These are phyloP conservation scores for Eutrema japonicum DNA, from an alignment of 345 rosid genomes.

Conservation along the genomic window DNA sequence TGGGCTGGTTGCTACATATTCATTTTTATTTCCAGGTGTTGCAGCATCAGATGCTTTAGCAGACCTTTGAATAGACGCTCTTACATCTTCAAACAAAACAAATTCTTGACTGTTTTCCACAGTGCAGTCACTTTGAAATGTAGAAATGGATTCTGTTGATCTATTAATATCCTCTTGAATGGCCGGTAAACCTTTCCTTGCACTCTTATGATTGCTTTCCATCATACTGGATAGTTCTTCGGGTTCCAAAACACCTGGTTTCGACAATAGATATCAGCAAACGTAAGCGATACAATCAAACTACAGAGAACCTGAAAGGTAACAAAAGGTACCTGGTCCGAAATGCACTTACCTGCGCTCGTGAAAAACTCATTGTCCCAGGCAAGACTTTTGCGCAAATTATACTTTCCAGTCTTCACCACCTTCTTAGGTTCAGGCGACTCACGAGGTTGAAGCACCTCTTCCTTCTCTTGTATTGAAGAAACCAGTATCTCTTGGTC, in stretches of 20 bases:
- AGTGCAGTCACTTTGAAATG: slow-evolving; percentile 68
- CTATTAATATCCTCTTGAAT: slow-evolving; percentile 72
- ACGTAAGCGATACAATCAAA: not conserved
- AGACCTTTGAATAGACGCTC: slow-evolving; percentile 74
- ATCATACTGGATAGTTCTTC: slow-evolving; percentile 86
- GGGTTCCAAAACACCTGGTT: slow-evolving; percentile 79
- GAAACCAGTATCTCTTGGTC: slow-evolving; percentile 36
- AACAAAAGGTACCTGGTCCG: not conserved
- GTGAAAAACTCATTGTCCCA: slow-evolving; percentile 98
- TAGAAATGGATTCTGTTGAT: slow-evolving; percentile 82
- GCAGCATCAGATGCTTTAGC: slow-evolving; percentile 45
- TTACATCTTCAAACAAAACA: slow-evolving; percentile 78
- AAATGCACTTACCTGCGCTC: slow-evolving; percentile 57
- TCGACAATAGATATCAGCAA: slow-evolving; percentile 7
- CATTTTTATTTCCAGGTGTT: slow-evolving; percentile 41
- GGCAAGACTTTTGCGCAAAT: slow-evolving; percentile 90
- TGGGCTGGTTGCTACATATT: slow-evolving; percentile 33
- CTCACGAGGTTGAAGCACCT: slow-evolving; percentile 46
- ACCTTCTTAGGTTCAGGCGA: slow-evolving; percentile 52
- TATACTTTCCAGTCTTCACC: slow-evolving; percentile 58
- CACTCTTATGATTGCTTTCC: slow-evolving; percentile 55
- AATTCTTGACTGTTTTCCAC: slow-evolving; percentile 63
- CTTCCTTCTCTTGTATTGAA: slow-evolving; percentile 46
- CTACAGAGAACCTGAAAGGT: not conserved
- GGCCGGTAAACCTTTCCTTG: slow-evolving; percentile 56